Evolutionary conservation across 106 monocot species (phyloP).

Genomic region (Apostasia shenzhenica): DNA sequence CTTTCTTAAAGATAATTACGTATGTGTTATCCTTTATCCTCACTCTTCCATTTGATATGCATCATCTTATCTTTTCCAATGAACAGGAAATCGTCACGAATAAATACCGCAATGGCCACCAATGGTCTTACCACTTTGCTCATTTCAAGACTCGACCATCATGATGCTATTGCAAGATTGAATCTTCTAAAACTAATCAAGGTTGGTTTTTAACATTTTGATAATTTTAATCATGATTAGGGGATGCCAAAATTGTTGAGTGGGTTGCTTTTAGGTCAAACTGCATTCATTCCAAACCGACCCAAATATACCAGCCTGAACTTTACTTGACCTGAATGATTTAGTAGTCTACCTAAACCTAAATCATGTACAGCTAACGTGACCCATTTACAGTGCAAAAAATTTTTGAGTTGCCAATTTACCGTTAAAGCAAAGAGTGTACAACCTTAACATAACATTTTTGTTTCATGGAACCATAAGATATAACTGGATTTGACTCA

Average conservation of each 20-base stretch:
- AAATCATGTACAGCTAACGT: too few species aligned
- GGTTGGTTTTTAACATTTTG: constrained; percentile 29
- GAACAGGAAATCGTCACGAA: constrained; percentile 90
- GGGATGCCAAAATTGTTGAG: too few species aligned
- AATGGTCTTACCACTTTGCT: constrained; percentile 90
- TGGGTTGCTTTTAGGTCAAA: too few species aligned
- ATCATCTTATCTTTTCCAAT: not conserved
- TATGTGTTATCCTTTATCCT: constrained; percentile 16
- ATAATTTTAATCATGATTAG: not conserved
- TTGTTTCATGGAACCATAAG: too few species aligned
- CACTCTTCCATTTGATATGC: not conserved
- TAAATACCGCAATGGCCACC: constrained; percentile 92
- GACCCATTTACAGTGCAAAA: too few species aligned
- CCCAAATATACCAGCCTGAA: too few species aligned
- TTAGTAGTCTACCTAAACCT: not conserved
- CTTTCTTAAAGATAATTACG: constrained; percentile 98
- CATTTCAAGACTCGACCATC: constrained; percentile 91
- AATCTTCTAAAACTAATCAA: constrained; percentile 95
- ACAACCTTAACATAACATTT: not conserved
- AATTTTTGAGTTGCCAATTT: too few species aligned
- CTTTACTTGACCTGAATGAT: not conserved
- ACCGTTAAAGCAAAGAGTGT: too few species aligned
- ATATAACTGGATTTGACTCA: too few species aligned
- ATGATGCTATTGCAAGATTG: constrained; percentile 91
- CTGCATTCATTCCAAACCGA: too few species aligned